Conservation (phyloP, 805 yeast species). For the Candida ficus region DNA sequence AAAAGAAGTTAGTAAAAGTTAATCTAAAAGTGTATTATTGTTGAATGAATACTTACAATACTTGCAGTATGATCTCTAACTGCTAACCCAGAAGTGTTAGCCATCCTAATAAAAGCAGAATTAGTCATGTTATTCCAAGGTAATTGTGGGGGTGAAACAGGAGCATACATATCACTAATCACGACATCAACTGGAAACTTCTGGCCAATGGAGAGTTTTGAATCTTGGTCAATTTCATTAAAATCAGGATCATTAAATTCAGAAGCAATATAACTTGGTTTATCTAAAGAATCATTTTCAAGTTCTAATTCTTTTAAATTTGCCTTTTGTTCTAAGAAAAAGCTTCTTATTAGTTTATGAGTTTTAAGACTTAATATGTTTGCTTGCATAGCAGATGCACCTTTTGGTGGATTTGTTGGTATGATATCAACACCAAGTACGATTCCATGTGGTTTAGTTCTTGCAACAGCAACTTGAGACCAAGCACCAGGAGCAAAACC, state of each 20-base stretch:
- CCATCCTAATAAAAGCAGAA: conserved; percentile 84
- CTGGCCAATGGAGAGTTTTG: conserved; percentile 7
- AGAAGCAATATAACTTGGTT: conserved; percentile 26
- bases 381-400: conserved; percentile 80
- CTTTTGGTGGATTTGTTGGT: conserved; percentile 72
- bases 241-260: conserved; percentile 20
- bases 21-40: not conserved
- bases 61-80: conserved; percentile 80
- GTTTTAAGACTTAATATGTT: conserved; percentile 70
- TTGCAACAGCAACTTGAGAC: conserved; percentile 75
- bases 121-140: conserved; percentile 64
- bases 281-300: conserved; percentile 17
- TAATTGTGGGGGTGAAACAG: conserved; percentile 45
- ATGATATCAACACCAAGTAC: conserved; percentile 82
- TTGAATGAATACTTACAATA: conserved; percentile 43
- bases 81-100: conserved; percentile 80
- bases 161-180: conserved; percentile 81
- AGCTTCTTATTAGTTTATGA: conserved; percentile 48
- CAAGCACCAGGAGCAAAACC: conserved; percentile 96
- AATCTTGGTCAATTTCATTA: conserved; percentile 3
- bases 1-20: conserved; percentile 6
- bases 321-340: conserved; percentile 30
- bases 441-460: conserved; percentile 44
- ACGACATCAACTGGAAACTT: conserved; percentile 54
- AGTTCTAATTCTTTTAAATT: not conserved